Percentiles rank a stretch among this genome's conserved stretches.
phyloP scores from a whole-genome alignment of 2,329 filamentous ascomycete species.

The Colletotrichum aenigma region DNA sequence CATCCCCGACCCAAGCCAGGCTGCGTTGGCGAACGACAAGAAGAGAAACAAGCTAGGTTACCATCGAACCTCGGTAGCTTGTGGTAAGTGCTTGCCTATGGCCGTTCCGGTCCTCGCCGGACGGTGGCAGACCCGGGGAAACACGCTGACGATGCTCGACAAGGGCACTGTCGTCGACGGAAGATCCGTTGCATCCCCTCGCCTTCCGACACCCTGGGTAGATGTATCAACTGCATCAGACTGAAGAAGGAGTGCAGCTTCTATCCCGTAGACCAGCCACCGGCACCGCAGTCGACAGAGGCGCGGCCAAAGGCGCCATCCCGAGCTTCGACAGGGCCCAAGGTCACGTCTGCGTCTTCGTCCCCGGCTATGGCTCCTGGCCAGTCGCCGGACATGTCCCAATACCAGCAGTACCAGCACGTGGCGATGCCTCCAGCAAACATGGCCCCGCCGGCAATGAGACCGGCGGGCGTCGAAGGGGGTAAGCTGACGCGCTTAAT shows the following conservation, averaged over 20 bases:
- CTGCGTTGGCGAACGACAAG: constrained; percentile 52
- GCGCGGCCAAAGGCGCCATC: constrained; percentile 45
- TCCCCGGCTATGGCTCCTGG: constrained; percentile 51
- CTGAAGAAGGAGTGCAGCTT: constrained; percentile 96
- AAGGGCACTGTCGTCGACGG: constrained; percentile 88
- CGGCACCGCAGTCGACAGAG: constrained; percentile 44
- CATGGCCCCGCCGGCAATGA: constrained; percentile 48
- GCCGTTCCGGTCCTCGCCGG: background rate
- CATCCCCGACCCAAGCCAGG: constrained; percentile 35
- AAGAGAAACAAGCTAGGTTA: constrained; percentile 91
- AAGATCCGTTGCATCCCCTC: constrained; percentile 92
- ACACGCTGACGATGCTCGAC: constrained; percentile 6
- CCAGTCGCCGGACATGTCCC: constrained; percentile 44
- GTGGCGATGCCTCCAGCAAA: constrained; percentile 48
- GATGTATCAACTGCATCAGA: constrained; percentile 91
- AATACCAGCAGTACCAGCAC: constrained; percentile 45
- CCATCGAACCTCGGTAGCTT: constrained; percentile 92
- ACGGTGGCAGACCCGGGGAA: background rate
- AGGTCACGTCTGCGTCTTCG: constrained; percentile 49
- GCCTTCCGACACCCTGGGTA: constrained; percentile 71
- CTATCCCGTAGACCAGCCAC: constrained; percentile 82
- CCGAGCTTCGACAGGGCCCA: constrained; percentile 42
- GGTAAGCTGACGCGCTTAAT: constrained; percentile 38
- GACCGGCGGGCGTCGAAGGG: constrained; percentile 39
- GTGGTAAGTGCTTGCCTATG: constrained; percentile 69